Base-by-base conservation (phyloP, 768 basidiomycete genomes). In the Mycena galericulata region DNA sequence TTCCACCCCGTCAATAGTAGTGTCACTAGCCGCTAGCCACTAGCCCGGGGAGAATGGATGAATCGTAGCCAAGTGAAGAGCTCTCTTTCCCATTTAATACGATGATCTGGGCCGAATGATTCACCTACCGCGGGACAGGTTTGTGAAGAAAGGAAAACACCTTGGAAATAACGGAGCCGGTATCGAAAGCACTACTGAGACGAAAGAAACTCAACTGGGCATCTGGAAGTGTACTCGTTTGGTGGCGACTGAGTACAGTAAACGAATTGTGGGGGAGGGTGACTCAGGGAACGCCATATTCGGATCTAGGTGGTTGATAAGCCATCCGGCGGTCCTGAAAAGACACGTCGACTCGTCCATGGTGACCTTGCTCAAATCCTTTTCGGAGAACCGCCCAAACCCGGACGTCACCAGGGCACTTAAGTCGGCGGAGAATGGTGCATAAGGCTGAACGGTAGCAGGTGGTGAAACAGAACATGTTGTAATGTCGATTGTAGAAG, bases 341-440 rank as follows among this genome's bases (percentile, higher is more conserved):
- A 64, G 43, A n/a, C 56, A 46, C 18, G 56, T 34, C 18, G 62
- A 54, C 41, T 64, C 62, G n/a, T 56, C 50, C 26, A 64, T 34
- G 4, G 38, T 32, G 8, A 64, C 26, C 5, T 24, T 27, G 22
- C 6, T 15, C 62, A 55, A 4, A 20, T 64, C n/a, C 12, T 26
- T 36, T 22, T 54, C 53, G 10, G n/a, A n/a, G 32, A 55, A 64
- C 20, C 53, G 53, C 0, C 62, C 62, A 30, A 46, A 27, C 4
- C 24, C 47, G 1, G 38, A 15, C 22, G 8, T 8, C 41, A 26
- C 43, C 9, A 55, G 41, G 12, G 40, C 6, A 9, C 27, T 34
- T 6, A 54, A 14, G 2, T 64, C 53, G 17, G 24, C 22, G 20
- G 51, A 22, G n/a, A 64, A 64, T 5, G 30, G 41, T 10, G 36